Conservation (phyloP, 805 yeast genomes). For the Zygosaccharomyces lentus region DNA sequence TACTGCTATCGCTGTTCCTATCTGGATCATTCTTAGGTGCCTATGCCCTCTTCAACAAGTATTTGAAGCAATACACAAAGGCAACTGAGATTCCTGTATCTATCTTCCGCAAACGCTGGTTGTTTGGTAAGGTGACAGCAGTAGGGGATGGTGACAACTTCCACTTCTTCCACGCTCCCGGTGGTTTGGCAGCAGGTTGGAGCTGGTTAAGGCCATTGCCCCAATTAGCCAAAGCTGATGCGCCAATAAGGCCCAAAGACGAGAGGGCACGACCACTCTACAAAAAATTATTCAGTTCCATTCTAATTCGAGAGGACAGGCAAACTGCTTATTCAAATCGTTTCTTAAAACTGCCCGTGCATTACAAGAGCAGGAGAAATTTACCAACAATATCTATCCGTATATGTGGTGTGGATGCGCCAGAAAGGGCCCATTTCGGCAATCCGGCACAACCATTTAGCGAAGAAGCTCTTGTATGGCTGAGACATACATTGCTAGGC, state of each 20-base stretch:
- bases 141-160: conserved; percentile 97
- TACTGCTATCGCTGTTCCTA: conserved; percentile 31
- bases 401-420: conserved; percentile 93
- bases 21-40: conserved; percentile 42
- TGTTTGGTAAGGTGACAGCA: conserved; percentile 73
- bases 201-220: conserved; percentile 81
- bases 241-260: neutral
- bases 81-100: conserved; percentile 48
- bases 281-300: conserved; percentile 2
- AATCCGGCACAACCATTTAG: conserved; percentile 85
- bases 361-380: conserved; percentile 30
- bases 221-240: conserved; percentile 28
- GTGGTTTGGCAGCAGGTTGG: conserved; percentile 88
- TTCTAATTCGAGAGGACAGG: conserved; percentile 6
- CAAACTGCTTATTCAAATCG: conserved; percentile 20
- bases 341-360: conserved; percentile 26
- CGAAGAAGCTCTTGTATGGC: conserved; percentile 80
- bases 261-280: conserved; percentile 3
- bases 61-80: conserved; percentile 47
- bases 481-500: conserved; percentile 61
- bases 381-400: conserved; percentile 68
- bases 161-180: conserved; percentile 89
- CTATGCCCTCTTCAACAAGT: conserved; percentile 42
- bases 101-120: conserved; percentile 41
- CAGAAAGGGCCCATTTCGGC: conserved; percentile 93